phyloP scores from a whole-genome alignment of 768 basidiomycete genomes.

The Pleurotus tuoliensis region DNA sequence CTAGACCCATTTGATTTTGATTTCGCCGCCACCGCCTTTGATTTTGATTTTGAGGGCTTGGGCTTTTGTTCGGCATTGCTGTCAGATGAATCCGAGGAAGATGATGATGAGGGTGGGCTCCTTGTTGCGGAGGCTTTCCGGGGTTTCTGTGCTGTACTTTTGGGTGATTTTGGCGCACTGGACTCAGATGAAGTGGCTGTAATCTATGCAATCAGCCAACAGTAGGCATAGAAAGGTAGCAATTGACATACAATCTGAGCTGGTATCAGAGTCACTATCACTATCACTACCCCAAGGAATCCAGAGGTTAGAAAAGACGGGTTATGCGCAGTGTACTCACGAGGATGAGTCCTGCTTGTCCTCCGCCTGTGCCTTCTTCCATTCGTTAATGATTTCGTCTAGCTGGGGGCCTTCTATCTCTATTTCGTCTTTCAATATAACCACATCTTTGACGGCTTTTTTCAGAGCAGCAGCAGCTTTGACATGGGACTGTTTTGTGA shows the following conservation, averaged over 20 bases:
- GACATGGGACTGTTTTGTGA: constrained; percentile 57
- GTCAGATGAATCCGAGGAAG: not conserved
- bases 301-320: constrained; percentile 8
- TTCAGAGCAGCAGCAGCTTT: constrained; percentile 74
- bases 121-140: not conserved
- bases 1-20: not conserved
- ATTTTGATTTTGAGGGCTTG: not conserved
- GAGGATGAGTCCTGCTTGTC: constrained; percentile 14
- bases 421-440: constrained; percentile 56
- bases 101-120: not conserved
- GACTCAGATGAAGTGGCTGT: constrained; percentile 9
- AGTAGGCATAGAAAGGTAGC: not conserved
- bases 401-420: constrained; percentile 47
- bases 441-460: constrained; percentile 63
- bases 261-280: constrained; percentile 24
- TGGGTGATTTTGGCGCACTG: constrained; percentile 4
- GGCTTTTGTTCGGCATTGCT: too few species aligned
- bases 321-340: not conserved
- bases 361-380: constrained; percentile 41
- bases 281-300: constrained; percentile 13
- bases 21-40: not conserved
- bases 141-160: not conserved
- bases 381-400: constrained; percentile 62
- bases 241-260: constrained; percentile 15
- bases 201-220: not conserved